A percentile compares a stretch with the other conserved stretches of the same genome.
Conservation (phyloP, 306 rosid species). For the Cicer pinnatifidum region DNA sequence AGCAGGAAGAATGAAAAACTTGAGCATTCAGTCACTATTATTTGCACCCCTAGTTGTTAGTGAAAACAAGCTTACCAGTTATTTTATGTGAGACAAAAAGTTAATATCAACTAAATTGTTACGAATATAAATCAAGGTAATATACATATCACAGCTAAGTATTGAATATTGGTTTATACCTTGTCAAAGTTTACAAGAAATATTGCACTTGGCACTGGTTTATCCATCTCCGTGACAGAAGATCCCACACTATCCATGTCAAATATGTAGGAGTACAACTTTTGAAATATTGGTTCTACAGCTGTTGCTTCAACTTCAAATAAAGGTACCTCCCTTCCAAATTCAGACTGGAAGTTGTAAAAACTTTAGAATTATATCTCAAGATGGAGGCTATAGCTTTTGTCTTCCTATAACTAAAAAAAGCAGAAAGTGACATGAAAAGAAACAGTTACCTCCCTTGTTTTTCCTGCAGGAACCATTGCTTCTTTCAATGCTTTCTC, state of each 20-base stretch:
- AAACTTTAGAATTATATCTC: constrained; percentile 37
- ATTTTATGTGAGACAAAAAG: constrained; percentile 28
- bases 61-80: constrained; percentile 13
- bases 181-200: constrained; percentile 91
- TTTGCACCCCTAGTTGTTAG: constrained; percentile 17
- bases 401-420: constrained; percentile 10
- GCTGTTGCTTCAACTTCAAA: constrained; percentile 89
- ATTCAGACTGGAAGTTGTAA: constrained; percentile 64
- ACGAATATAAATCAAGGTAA: constrained; percentile 32
- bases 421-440: constrained; percentile 12
- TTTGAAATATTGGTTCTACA: constrained; percentile 87
- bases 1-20: constrained; percentile 39
- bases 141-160: constrained; percentile 28
- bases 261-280: constrained; percentile 77
- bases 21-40: constrained; percentile 7
- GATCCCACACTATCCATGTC: constrained; percentile 57
- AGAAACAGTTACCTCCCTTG: constrained; percentile 74
- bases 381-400: constrained; percentile 18
- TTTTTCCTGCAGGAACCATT: constrained; percentile 84
- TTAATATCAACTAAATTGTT: constrained; percentile 25
- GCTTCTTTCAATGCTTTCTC: constrained; percentile 84
- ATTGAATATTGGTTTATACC: constrained; percentile 56
- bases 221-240: constrained; percentile 64
- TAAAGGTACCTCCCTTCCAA: constrained; percentile 88
- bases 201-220: constrained; percentile 72